Conservation (phyloP, 1,284 basidiomycete species). For the Amylostereum areolatum region DNA sequence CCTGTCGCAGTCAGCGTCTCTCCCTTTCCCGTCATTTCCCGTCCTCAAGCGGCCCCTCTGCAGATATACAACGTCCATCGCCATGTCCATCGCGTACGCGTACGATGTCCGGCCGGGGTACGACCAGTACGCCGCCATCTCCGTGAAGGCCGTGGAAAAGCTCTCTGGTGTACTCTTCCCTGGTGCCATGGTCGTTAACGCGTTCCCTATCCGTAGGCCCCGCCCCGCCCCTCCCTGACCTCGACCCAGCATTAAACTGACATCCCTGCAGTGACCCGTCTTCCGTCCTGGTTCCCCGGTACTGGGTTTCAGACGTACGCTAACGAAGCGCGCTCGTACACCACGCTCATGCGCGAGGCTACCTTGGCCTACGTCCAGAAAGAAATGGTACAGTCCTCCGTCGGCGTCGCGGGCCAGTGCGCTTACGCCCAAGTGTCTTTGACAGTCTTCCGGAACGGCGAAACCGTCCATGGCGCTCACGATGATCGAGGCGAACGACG, state of each 20-base stretch:
- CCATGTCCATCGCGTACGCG: constrained; percentile 28
- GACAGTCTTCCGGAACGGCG: too few species aligned
- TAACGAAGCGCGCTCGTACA: too few species aligned
- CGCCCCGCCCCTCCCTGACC: background rate
- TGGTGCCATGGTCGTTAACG: too few species aligned
- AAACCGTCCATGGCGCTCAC: too few species aligned
- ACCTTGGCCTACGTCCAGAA: too few species aligned
- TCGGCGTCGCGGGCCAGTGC: too few species aligned
- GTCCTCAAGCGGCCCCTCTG: background rate
- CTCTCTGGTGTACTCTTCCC: constrained; percentile 11
- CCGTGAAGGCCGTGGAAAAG: constrained; percentile 17
- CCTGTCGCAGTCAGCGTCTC: background rate
- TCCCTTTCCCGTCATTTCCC: background rate
- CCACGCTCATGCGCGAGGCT: too few species aligned
- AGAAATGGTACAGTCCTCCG: too few species aligned
- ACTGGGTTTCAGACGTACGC: constrained; percentile 20
- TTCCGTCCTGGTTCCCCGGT: constrained; percentile 23
- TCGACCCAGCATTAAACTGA: constrained; percentile 1
- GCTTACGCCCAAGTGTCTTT: too few species aligned
- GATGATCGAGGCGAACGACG: too few species aligned
- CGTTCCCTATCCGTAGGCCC: constrained; percentile 18
- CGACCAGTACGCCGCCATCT: constrained; percentile 19
- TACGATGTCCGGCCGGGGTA: constrained; percentile 20
- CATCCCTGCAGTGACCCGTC: constrained; percentile 9
- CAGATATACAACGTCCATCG: too few species aligned